These are phyloP conservation scores for Vickermania spadyakhi DNA, from an alignment of 208 protist species.

Conservation along the genomic window DNA sequence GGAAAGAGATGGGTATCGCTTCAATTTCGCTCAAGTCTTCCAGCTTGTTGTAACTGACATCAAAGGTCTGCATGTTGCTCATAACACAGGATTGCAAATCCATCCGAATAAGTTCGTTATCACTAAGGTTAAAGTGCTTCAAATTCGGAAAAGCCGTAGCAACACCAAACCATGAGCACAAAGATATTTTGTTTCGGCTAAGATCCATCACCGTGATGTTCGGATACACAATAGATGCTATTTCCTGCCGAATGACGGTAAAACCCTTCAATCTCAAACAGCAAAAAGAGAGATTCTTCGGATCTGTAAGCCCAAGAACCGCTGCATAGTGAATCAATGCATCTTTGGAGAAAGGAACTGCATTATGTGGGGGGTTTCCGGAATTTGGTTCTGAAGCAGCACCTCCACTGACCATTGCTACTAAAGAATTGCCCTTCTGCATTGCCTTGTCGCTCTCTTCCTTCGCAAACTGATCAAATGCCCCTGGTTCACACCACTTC, in stretches of 20 bases:
- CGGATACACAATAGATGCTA: constrained; percentile 13
- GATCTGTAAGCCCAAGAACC: constrained; percentile 5
- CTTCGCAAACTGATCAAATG: constrained; percentile 27
- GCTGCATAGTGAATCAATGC: constrained; percentile 24
- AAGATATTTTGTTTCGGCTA: constrained; percentile 33
- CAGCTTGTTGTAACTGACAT: constrained; percentile 48
- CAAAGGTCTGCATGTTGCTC: constrained; percentile 18
- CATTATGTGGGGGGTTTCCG: neutral
- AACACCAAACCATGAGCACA: constrained; percentile 41
- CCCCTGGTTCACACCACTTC: constrained; percentile 18
- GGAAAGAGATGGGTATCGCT: constrained; percentile 16
- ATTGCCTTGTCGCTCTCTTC: constrained; percentile 34
- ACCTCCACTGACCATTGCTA: constrained; percentile 2
- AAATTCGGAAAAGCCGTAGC: constrained; percentile 33
- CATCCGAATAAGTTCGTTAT: constrained; percentile 17
- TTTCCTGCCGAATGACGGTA: constrained; percentile 25
- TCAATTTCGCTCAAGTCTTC: constrained; percentile 26
- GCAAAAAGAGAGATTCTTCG: constrained; percentile 15
- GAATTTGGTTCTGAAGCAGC: neutral
- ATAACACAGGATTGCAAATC: constrained; percentile 11
- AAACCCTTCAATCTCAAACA: constrained; percentile 28
- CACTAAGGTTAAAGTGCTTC: constrained; percentile 37
- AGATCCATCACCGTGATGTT: constrained; percentile 42
- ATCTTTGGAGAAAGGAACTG: constrained; percentile 12
- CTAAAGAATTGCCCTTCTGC: constrained; percentile 3